These are phyloP conservation scores for Discostella stelligeroides DNA, from an alignment of 108 stramenopile genomes.

Conservation along the genomic window DNA sequence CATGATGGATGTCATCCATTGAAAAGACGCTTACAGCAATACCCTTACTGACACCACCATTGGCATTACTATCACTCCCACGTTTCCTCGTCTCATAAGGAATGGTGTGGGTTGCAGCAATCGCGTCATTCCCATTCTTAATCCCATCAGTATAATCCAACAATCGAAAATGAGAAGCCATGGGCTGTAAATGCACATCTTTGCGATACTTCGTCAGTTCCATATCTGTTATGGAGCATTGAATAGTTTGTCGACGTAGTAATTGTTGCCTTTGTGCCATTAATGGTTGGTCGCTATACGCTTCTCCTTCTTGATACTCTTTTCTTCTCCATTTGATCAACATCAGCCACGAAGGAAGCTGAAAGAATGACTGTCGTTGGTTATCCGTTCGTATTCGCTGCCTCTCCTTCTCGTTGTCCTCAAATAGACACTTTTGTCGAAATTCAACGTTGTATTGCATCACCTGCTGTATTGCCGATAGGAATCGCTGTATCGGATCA, in stretches of 20 bases:
- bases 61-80: too few species aligned
- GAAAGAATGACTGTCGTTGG: too few species aligned
- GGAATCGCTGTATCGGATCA: conserved; percentile 38
- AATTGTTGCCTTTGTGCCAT: neutral
- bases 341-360: too few species aligned
- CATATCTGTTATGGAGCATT: conserved; percentile 28
- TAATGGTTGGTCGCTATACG: too few species aligned
- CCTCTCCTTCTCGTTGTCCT: neutral
- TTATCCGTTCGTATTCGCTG: neutral
- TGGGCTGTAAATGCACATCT: conserved; percentile 33
- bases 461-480: conserved; percentile 30
- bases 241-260: conserved; percentile 12
- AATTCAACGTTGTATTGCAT: conserved; percentile 36
- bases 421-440: conserved; percentile 21
- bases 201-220: conserved; percentile 17
- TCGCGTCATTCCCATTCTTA: too few species aligned
- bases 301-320: too few species aligned
- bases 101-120: neutral
- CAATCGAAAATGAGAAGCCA: conserved; percentile 33
- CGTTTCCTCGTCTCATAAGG: neutral
- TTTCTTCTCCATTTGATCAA: too few species aligned
- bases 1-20: conserved; percentile 16
- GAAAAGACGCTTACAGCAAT: conserved; percentile 22
- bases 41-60: neutral
- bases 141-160: conserved; percentile 15